These are phyloP conservation scores for Solanum acaule DNA, from an alignment of 257 asterid species.

Conservation along the genomic window DNA sequence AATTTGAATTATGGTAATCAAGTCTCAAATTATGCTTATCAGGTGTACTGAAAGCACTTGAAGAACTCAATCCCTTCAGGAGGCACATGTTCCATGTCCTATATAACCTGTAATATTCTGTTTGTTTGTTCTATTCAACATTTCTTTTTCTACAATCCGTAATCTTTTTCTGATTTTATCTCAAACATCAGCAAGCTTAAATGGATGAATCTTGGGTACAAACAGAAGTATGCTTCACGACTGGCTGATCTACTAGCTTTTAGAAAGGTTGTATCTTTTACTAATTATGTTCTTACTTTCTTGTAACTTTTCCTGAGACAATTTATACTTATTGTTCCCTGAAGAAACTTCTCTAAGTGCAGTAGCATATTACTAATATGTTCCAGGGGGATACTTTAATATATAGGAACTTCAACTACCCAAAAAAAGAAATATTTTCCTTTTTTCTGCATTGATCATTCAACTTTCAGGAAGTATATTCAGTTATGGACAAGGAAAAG, in stretches of 20 bases:
- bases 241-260: constrained; percentile 89
- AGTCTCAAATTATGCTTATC: neutral
- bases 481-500: neutral
- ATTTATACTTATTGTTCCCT: neutral
- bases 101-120: constrained; percentile 48
- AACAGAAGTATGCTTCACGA: constrained; percentile 78
- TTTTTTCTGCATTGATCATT: too few relatives aligned
- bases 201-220: constrained; percentile 90
- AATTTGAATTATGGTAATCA: neutral
- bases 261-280: constrained; percentile 48
- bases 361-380: neutral
- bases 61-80: constrained; percentile 81
- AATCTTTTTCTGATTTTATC: constrained; percentile 1
- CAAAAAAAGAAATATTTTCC: neutral
- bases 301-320: neutral
- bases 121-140: neutral
- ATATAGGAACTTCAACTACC: neutral
- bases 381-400: neutral
- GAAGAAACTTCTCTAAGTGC: neutral
- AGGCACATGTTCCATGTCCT: constrained; percentile 64
- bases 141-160: neutral
- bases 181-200: constrained; percentile 62
- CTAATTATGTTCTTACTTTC: neutral
- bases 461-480: neutral
- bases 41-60: constrained; percentile 84